Evolutionary conservation across 257 asterid species (phyloP), one percentile per base, ranked within the genome.

Genomic region (Rauvolfia tetraphylla): DNA sequence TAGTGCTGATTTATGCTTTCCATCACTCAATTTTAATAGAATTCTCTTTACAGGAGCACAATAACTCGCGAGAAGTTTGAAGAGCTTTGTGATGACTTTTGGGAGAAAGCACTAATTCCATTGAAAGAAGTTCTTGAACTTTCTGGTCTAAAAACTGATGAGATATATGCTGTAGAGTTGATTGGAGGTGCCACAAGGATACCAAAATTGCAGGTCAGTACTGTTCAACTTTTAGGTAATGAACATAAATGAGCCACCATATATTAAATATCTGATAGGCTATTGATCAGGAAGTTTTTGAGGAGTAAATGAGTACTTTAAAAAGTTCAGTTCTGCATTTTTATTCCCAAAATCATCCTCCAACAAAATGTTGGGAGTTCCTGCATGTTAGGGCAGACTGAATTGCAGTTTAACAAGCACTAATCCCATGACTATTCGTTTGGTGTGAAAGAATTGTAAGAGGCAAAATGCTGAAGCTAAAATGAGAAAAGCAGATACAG

Each of bases 151-250:
- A 93, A 82, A 79, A 76, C 80, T 69, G 96, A 90, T 41, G 97
- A 95, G 76, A 84, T 95, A 81, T 85, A 91, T 83, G 99, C 96
- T 2, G 96, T 95, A 78, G 99, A 95, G 89, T 86, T 95, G 88
- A 91, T 95, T 84, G 99, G 99, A 83, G 99, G 99, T 84, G 95
- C 98, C 86, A 95, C 99, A 46, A 91, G 99, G 78, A 98, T 95
- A 76, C 99, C 98, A 70, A 93, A 90, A 83, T 90, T 95, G 89
- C 98, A 95, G 99, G 99, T 95, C 63, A 72, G 73, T 76, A 44
- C 54, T 75, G 5, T 71, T 31, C 57, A 31, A 33, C 5, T 12
- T 23, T 42, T 42, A 33, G 53, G 29, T 34, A 48, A 42, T 70
- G n/a, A 39, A 67, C 48, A 71, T 23, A 36, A 31, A 41, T 36